Evolutionary conservation across 148 eudicot genomes (phyloP), one percentile per base, ranked within the genome.

Genomic region (Rhododendron simsii): DNA sequence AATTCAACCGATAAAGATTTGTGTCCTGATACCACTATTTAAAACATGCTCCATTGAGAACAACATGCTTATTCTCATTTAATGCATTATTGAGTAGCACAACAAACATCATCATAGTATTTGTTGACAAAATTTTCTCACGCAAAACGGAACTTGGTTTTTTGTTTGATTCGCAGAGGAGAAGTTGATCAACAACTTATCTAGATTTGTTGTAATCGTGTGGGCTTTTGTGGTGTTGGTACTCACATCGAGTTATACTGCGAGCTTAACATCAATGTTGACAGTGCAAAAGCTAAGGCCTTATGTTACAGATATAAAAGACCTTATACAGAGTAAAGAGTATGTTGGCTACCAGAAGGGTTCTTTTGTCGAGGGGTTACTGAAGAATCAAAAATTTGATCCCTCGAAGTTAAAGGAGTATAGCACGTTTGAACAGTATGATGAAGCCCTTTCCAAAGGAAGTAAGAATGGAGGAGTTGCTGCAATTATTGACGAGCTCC

Each of bases 181-280:
- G 87, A 91, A 84, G 75, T 88, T 93, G 55, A 85, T 83, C 26
- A 95, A 84, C 90, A 92, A 94, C 89, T 80, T 92, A 50, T 69
- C 94, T 26, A 87, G 94, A 87, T 90, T 95, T 61, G 98, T 95
- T 83, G 86, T 94, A 84, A 88, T 92, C 13, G 85, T 93, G 18
- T 94, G 98, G 98, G 81, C 92, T 8, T 94, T 94, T 20, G 92
- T 94, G n/a, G 89, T 92, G 44, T 89, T 92, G 5, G 90, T 94
- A 12, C 91, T 94, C 26, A 91, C 90, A 44, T 91, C 91, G 47
- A 94, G 94, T 63, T 94, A 92, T 87, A 94, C 98, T 3, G 95
- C 95, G 2, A 94, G 85, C 86, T 90, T 94, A 87, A 84, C 98
- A 13, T 90, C 95, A 9, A 89, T 93, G 82, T 80, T 94, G 37